A percentile compares a stretch with the other conserved stretches of the same genome.
Evolutionary conservation across 768 basidiomycete genomes (phyloP).

Genomic region (Suillus occidentalis): DNA sequence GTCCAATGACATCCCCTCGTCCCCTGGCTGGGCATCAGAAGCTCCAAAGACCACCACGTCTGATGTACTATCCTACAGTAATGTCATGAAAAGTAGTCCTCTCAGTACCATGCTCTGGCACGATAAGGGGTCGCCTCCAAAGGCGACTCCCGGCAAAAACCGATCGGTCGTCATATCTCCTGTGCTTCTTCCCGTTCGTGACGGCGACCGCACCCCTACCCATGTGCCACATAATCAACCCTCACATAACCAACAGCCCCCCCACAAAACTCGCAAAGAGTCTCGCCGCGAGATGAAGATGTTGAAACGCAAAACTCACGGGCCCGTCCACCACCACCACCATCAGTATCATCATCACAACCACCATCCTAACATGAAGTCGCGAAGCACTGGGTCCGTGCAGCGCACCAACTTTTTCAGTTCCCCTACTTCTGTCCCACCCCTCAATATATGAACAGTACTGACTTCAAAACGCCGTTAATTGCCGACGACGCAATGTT

Average conservation of each 20-base stretch:
- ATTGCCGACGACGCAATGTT: not conserved
- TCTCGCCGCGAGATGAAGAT: slow-evolving; percentile 65
- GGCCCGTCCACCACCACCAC: slow-evolving; percentile 39
- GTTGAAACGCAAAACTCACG: slow-evolving; percentile 58
- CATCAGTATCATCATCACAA: slow-evolving; percentile 54
- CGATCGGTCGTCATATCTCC: slow-evolving; percentile 46
- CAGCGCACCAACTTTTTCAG: slow-evolving; percentile 48
- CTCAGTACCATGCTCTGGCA: slow-evolving; percentile 58
- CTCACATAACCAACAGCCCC: slow-evolving; percentile 40
- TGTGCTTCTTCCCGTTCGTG: slow-evolving; percentile 48
- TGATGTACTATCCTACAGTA: slow-evolving; percentile 30
- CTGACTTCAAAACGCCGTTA: not conserved
- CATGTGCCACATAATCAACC: slow-evolving; percentile 33
- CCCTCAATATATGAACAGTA: slow-evolving; percentile 27
- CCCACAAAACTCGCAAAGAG: slow-evolving; percentile 62
- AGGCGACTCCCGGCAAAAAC: slow-evolving; percentile 27
- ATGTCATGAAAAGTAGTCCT: slow-evolving; percentile 55
- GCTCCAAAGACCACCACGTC: slow-evolving; percentile 18
- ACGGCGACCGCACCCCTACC: slow-evolving; percentile 59
- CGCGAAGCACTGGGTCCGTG: slow-evolving; percentile 51
- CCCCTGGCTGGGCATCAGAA: slow-evolving; percentile 32
- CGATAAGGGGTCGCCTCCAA: slow-evolving; percentile 23
- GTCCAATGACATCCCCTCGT: slow-evolving; percentile 23
- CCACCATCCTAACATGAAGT: slow-evolving; percentile 65
- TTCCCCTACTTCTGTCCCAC: slow-evolving; percentile 29